Conservation (phyloP, 2,329 filamentous ascomycete genomes). For the Coniochaeta sp. region DNA sequence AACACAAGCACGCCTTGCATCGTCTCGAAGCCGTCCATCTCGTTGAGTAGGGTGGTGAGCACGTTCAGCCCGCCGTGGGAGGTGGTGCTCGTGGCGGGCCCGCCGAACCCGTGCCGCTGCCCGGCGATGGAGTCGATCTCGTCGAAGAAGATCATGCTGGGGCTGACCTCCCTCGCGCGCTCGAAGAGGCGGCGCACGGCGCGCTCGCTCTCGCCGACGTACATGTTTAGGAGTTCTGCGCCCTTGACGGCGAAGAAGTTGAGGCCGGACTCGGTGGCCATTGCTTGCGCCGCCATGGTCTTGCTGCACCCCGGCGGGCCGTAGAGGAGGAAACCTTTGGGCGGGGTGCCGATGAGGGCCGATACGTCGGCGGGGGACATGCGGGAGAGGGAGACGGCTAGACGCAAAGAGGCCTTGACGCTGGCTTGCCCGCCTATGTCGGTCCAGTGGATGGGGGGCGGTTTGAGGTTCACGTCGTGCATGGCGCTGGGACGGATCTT, state of each 20-base stretch:
- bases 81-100: conserved; percentile 21
- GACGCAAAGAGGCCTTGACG: conserved; percentile 57
- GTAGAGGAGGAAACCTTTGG: conserved; percentile 82
- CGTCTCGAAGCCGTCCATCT: conserved; percentile 91
- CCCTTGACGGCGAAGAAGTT: conserved; percentile 96
- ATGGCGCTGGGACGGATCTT: conserved; percentile 76
- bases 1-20: conserved; percentile 79
- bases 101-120: conserved; percentile 37
- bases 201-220: conserved; percentile 89
- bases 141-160: conserved; percentile 94
- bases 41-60: conserved; percentile 80
- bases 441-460: conserved; percentile 76
- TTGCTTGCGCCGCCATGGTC: conserved; percentile 83
- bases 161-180: conserved; percentile 76
- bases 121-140: conserved; percentile 84
- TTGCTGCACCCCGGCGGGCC: conserved; percentile 94
- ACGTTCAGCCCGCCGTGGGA: conserved; percentile 62
- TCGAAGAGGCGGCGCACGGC: conserved; percentile 79
- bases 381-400: conserved; percentile 36
- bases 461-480: conserved; percentile 82
- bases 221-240: conserved; percentile 91
- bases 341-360: conserved; percentile 44
- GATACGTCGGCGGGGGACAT: conserved; percentile 23
- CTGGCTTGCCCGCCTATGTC: conserved; percentile 81
- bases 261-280: conserved; percentile 82